Percentiles rank a stretch among this genome's conserved stretches.
Conservation (phyloP, 2,329 filamentous ascomycete species). For the Cryphonectria carpinicola region DNA sequence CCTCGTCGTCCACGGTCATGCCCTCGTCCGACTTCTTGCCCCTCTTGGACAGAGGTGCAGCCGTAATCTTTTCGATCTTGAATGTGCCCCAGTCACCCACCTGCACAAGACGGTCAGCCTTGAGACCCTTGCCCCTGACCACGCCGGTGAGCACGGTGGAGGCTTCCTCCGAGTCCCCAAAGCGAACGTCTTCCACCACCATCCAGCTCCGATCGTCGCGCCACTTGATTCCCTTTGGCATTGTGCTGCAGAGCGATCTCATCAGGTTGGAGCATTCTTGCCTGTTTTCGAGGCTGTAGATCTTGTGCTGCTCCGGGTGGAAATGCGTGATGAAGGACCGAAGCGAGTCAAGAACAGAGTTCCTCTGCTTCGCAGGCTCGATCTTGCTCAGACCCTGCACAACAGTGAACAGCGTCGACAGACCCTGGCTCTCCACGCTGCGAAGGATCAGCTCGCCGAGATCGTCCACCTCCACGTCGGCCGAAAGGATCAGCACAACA, state of each 20-base stretch:
- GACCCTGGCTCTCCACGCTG: slow-evolving; percentile 88
- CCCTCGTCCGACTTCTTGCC: slow-evolving; percentile 63
- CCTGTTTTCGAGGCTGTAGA: slow-evolving; percentile 84
- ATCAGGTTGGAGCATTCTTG: slow-evolving; percentile 92
- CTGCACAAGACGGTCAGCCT: slow-evolving; percentile 87
- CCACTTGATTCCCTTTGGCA: slow-evolving; percentile 94
- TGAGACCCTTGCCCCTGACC: slow-evolving; percentile 82
- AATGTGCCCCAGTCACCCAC: slow-evolving; percentile 94
- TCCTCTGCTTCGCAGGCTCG: slow-evolving; percentile 77
- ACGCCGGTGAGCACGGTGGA: slow-evolving; percentile 80
- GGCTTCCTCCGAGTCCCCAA: slow-evolving; percentile 63
- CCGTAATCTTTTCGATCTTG: slow-evolving; percentile 86
- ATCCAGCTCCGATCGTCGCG: slow-evolving; percentile 96
- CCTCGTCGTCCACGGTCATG: slow-evolving; percentile 69
- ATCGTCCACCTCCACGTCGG: slow-evolving; percentile 80
- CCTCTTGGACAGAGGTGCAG: slow-evolving; percentile 68
- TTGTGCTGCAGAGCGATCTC: slow-evolving; percentile 86
- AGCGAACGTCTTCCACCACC: slow-evolving; percentile 81
- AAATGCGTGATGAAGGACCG: slow-evolving; percentile 95
- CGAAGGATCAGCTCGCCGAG: slow-evolving; percentile 84
- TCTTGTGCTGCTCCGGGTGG: slow-evolving; percentile 88
- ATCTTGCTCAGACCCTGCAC: slow-evolving; percentile 80
- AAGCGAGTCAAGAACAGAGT: slow-evolving; percentile 77
- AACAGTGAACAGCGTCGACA: slow-evolving; percentile 87
- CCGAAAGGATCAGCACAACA: slow-evolving; percentile 82